A percentile compares a stretch with the other conserved stretches of the same genome.
These are phyloP conservation scores for Lablab purpureus DNA, from an alignment of 306 rosid species.

Conservation along the genomic window DNA sequence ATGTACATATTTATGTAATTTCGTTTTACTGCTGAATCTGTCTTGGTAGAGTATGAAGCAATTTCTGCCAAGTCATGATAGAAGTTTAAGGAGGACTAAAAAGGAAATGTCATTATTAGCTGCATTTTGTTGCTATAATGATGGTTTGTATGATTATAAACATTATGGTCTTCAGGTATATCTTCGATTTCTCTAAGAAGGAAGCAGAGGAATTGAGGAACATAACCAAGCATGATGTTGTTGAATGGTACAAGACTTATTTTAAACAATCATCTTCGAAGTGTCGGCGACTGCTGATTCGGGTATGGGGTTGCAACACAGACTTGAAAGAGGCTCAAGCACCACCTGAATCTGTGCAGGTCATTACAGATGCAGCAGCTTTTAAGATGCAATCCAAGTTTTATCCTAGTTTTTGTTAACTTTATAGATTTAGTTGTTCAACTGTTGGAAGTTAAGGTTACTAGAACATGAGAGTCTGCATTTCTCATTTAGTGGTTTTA, in stretches of 20 bases:
- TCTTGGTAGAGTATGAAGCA: neutral
- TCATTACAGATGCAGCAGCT: conserved; percentile 63
- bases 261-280: conserved; percentile 72
- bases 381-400: conserved; percentile 72
- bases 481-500: conserved; percentile 21
- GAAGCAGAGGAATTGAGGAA: conserved; percentile 78
- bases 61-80: conserved; percentile 7
- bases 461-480: conserved; percentile 18
- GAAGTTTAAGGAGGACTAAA: conserved; percentile 8
- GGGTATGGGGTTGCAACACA: conserved; percentile 94
- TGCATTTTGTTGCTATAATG: conserved; percentile 32
- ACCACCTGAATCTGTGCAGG: conserved; percentile 48
- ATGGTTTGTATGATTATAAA: conserved; percentile 26
- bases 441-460: conserved; percentile 26
- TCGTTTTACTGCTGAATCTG: neutral
- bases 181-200: conserved; percentile 72
- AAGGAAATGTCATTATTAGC: neutral
- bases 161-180: conserved; percentile 66
- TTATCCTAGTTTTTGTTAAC: conserved; percentile 69
- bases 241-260: conserved; percentile 78
- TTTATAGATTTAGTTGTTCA: conserved; percentile 28
- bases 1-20: neutral
- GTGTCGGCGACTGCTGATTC: conserved; percentile 74
- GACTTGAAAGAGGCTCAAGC: conserved; percentile 63
- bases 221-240: conserved; percentile 71